Evolutionary conservation across 2,329 filamentous ascomycete species (phyloP).

Genomic region (Aspergillus viridinutans): DNA sequence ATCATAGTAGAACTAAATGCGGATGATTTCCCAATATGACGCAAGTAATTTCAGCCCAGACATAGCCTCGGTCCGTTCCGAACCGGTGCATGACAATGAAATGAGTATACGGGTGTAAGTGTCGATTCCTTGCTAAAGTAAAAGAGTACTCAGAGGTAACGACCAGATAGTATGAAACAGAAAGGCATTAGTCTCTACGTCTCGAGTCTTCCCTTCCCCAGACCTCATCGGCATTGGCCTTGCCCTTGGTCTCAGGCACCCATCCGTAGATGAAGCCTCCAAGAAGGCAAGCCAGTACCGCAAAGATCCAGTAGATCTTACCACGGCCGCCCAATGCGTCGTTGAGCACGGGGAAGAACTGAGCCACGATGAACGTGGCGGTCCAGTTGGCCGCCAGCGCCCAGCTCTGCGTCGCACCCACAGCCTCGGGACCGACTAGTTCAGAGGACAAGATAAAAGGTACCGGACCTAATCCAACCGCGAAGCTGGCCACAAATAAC

Average conservation of each 20-base stretch:
- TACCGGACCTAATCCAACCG: conserved; percentile 84
- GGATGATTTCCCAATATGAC: neutral
- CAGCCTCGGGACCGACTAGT: conserved; percentile 82
- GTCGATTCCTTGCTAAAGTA: neutral
- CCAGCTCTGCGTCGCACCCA: conserved; percentile 87
- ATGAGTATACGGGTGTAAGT: neutral
- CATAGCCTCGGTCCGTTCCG: neutral
- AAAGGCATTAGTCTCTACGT: conserved; percentile 26
- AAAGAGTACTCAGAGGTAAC: neutral
- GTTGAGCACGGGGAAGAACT: conserved; percentile 90
- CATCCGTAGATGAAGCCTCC: conserved; percentile 66
- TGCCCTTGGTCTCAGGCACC: conserved; percentile 87
- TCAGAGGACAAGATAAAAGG: conserved; percentile 93
- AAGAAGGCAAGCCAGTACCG: conserved; percentile 64
- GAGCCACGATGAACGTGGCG: conserved; percentile 85
- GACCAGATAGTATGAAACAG: neutral
- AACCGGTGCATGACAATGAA: neutral
- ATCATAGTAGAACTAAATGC: neutral
- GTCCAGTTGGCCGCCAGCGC: conserved; percentile 82
- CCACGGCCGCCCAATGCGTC: conserved; percentile 70
- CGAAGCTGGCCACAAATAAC: conserved; percentile 84
- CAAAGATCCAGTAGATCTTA: conserved; percentile 90
- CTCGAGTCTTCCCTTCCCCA: conserved; percentile 61
- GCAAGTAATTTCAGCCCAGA: neutral
- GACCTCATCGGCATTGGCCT: conserved; percentile 80